Base-by-base conservation (phyloP, 768 basidiomycete genomes). In the Lentinula detonsa region DNA sequence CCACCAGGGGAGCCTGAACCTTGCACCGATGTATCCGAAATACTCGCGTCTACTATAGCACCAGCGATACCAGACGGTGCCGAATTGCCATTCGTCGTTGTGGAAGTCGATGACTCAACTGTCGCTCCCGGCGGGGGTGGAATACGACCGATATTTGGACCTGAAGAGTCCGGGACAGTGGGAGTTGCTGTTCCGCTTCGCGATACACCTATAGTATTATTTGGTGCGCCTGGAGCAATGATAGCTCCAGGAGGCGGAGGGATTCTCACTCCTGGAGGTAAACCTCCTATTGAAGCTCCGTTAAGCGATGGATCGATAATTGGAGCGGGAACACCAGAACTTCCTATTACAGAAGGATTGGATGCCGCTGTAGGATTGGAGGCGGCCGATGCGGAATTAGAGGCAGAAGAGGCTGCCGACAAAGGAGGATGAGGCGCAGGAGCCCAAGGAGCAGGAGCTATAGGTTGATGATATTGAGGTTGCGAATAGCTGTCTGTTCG, bases 231-330 rank as follows among this genome's bases (percentile, higher is more conserved):
- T 37, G 59, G 59, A 39, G 39, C 59, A 53, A 66, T 66, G 42
- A 58, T 59, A 23, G 67, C 65, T 6, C 65, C 67, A 16, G 67
- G 67, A 28, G 67, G 67, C 4, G 65, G 67, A 23, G 67, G 65
- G 28, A 65, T 65, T 11, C 57, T 34, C 16, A 59, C 46, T 10
- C 57, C 57, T 9, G 57, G 57, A n/a, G 57, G 57, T 4, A 59
- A 15, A 9, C 57, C 57, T 10, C 57, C 57, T 48, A 59, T 59
- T 1, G 45, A 48, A 13, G 23, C 40, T n/a, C 57, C 57, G 18
- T 40, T 45, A 9, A 46, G 45, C 13, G 57, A 46, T n/a, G 57
- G 46, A 37, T 59, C 57, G 6, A 59, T 35, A 8, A 59, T 31
- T 28, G 57, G 33, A 7, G 57, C 8, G 10, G 57, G 57, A 6